Evolutionary conservation across 2,329 filamentous ascomycete species (phyloP).

Genomic region (Fusarium sp.): DNA sequence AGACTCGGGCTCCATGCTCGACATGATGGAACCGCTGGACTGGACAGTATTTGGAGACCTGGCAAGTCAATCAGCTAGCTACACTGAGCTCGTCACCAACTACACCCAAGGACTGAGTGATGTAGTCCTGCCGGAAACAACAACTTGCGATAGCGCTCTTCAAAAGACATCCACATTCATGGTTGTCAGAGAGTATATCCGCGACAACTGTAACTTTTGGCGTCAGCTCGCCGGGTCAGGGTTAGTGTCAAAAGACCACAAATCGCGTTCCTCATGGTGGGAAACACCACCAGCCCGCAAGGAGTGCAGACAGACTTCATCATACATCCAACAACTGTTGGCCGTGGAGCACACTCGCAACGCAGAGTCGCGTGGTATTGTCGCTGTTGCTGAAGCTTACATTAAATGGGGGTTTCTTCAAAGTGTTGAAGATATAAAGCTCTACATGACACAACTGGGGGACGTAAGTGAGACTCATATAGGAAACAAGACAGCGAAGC

Average conservation of each 20-base stretch:
- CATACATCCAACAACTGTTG: background rate
- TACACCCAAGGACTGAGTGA: fast-evolving
- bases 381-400: slow-evolving; percentile 9
- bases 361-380: background rate
- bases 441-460: slow-evolving; percentile 8
- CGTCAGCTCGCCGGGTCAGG: background rate
- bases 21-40: fast-evolving
- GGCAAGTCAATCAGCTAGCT: background rate
- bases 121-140: fast-evolving
- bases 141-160: fast-evolving
- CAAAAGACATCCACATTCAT: background rate
- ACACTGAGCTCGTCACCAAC: fast-evolving
- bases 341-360: background rate
- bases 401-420: slow-evolving; percentile 19
- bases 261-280: background rate
- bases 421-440: background rate
- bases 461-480: background rate
- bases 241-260: background rate
- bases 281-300: background rate
- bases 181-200: background rate
- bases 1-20: background rate
- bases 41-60: background rate
- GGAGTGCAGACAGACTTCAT: background rate
- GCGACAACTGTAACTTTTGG: background rate
- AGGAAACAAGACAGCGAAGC: background rate